These are phyloP conservation scores for Globisporangium acanthophoron DNA, from an alignment of 352 stramenopile species.

Conservation along the genomic window DNA sequence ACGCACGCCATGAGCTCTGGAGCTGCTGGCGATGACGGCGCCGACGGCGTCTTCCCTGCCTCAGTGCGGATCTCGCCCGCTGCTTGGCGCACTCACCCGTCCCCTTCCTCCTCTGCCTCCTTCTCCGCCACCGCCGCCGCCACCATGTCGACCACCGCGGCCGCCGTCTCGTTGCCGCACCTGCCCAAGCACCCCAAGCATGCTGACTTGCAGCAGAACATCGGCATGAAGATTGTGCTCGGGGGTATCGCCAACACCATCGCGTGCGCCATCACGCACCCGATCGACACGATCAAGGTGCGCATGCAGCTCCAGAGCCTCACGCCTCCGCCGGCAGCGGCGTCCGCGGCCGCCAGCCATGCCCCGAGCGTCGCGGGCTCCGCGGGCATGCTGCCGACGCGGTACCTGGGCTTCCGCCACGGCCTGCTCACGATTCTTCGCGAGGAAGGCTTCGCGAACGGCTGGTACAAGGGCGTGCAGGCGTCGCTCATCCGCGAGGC, in stretches of 20 bases:
- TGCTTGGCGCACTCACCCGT: slow-evolving; percentile 8
- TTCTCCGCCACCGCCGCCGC: neutral
- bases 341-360: neutral
- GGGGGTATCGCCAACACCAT: slow-evolving; percentile 60
- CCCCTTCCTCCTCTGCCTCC: neutral
- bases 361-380: slow-evolving; percentile 4
- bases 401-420: slow-evolving; percentile 55
- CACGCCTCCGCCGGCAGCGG: slow-evolving; percentile 18
- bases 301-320: slow-evolving; percentile 57
- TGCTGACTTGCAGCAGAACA: slow-evolving; percentile 42
- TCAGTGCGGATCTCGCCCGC: slow-evolving; percentile 14
- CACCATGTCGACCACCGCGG: slow-evolving; percentile 8
- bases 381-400: slow-evolving; percentile 15
- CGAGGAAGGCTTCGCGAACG: slow-evolving; percentile 46
- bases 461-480: slow-evolving; percentile 53
- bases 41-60: too few relatives aligned
- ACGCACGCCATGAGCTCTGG: too few relatives aligned
- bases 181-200: slow-evolving; percentile 32
- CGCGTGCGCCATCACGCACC: slow-evolving; percentile 44
- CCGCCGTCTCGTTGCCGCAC: slow-evolving; percentile 4
- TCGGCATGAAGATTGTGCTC: slow-evolving; percentile 56
- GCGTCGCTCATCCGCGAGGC: slow-evolving; percentile 62
- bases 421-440: slow-evolving; percentile 46
- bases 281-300: slow-evolving; percentile 66
- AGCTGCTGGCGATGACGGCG: too few relatives aligned